These are phyloP conservation scores for Aspergillus sp. DNA, from an alignment of 2,329 filamentous ascomycete genomes.

Conservation along the genomic window DNA sequence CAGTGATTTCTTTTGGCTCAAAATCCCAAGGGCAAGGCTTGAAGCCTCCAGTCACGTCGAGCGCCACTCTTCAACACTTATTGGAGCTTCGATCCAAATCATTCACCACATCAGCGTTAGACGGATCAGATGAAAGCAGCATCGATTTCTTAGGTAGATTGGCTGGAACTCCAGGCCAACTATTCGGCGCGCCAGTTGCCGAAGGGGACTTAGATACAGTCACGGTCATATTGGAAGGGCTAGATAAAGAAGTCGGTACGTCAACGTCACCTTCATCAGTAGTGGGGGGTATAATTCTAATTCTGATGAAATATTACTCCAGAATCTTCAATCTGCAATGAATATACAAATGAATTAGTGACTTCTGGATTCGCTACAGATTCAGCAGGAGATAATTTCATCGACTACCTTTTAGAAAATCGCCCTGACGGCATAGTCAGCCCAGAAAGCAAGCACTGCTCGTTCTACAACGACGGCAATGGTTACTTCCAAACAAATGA, in stretches of 20 bases:
- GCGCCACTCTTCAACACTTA: conserved; percentile 38
- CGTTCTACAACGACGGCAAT: background rate
- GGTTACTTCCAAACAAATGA: background rate
- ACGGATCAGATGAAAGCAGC: conserved; percentile 47
- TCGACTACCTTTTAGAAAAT: conserved; percentile 1
- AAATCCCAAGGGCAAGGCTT: background rate
- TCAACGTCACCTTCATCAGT: conserved; percentile 21
- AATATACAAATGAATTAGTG: conserved; percentile 9
- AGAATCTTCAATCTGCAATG: conserved; percentile 13
- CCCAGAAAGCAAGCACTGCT: conserved; percentile 10
- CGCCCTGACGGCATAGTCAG: background rate
- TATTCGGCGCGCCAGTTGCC: conserved; percentile 48
- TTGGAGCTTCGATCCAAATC: conserved; percentile 50
- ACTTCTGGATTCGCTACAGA: background rate
- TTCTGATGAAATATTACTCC: background rate
- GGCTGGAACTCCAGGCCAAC: conserved; percentile 51
- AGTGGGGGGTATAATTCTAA: background rate
- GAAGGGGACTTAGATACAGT: conserved; percentile 26
- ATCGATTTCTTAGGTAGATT: conserved; percentile 61
- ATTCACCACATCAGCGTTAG: conserved; percentile 47
- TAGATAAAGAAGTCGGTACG: conserved; percentile 61
- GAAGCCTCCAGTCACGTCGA: conserved; percentile 17
- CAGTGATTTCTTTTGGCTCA: conserved; percentile 34
- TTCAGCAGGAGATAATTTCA: conserved; percentile 7
- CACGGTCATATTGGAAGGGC: conserved; percentile 52